Conservation (phyloP, 768 basidiomycete species). For the Phanerochaete carnosa region DNA sequence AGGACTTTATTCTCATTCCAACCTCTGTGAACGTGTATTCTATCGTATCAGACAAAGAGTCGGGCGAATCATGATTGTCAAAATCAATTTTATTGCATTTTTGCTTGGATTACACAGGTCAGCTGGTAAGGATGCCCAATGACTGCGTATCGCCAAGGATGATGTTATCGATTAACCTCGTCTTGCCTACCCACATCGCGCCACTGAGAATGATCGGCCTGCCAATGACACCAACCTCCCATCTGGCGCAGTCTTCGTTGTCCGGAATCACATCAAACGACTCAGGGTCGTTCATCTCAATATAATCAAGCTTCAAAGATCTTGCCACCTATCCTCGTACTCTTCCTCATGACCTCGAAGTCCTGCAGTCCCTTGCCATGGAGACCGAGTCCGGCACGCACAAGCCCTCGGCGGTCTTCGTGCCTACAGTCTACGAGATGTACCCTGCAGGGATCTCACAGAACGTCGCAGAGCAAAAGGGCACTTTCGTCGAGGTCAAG, state of each 20-base stretch:
- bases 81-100: neutral
- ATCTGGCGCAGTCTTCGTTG: constrained; percentile 21
- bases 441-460: constrained; percentile 91
- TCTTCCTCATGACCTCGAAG: constrained; percentile 66
- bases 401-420: constrained; percentile 68
- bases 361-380: constrained; percentile 37
- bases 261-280: constrained; percentile 64
- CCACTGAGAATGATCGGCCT: constrained; percentile 73
- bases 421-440: constrained; percentile 79
- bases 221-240: constrained; percentile 25
- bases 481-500: constrained; percentile 90
- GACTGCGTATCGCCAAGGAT: constrained; percentile 53
- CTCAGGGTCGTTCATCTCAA: constrained; percentile 82
- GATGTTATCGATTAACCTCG: constrained; percentile 91
- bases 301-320: constrained; percentile 74
- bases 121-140: constrained; percentile 16
- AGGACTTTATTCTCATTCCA: constrained; percentile 12
- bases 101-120: neutral
- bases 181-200: constrained; percentile 81
- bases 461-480: constrained; percentile 67
- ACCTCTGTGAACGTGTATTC: constrained; percentile 8
- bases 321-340: constrained; percentile 54
- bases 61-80: neutral
- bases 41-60: neutral
- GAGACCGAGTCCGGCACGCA: constrained; percentile 28